Base-by-base conservation (phyloP, 108 stramenopile genomes). In the Cyclotella choctawhatcheeana region DNA sequence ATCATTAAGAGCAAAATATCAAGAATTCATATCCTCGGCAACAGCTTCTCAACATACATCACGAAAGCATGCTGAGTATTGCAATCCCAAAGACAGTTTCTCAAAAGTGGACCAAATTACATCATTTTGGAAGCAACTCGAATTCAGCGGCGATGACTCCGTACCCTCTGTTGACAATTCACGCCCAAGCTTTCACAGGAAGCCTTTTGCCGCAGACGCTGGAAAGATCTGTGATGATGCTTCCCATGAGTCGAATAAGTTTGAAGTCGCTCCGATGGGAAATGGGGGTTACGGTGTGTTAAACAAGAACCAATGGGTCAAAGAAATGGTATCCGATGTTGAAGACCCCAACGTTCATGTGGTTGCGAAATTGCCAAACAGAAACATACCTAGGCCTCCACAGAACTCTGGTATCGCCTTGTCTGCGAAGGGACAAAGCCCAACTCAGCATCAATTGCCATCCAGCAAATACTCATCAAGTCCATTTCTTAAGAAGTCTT, bases 81-180 rank as follows among this genome's bases (percentile, higher is more conserved):
- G 25, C 5, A 45, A 64, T 30, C 0, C 25, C 3, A 64, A 14
- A 0, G 21, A 48, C 1, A 47, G 25, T 0, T 25, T 7, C 2
- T 47, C 59, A 27, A 29, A 48, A 30, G 63, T 45, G 0, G 31
- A 27, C 0, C 47, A 64, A 17, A 31, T 64, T 7, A 30, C 63
- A 64, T 10, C 63, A 45, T 64, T 64, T 30, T 64, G 63, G 63
- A 64, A 47, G 31, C 63, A 64, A 26, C 20, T 64, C 1, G 63
- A 64, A 30, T 8, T 48, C 1, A 47, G 29, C 16, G 29, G 44
- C 29, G 63, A 64, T 64, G 50, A 24, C 40, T 40, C 55, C 27
- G 5, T 8, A 29, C 21, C 31, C 13, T 47, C 63, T 5, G 25
- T 17, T 47, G 45, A 33, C 26, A 47, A 64, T 7, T 21, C 60